Conservation (phyloP, 495 filamentous ascomycete species). For the Cenococcum geophilum region DNA sequence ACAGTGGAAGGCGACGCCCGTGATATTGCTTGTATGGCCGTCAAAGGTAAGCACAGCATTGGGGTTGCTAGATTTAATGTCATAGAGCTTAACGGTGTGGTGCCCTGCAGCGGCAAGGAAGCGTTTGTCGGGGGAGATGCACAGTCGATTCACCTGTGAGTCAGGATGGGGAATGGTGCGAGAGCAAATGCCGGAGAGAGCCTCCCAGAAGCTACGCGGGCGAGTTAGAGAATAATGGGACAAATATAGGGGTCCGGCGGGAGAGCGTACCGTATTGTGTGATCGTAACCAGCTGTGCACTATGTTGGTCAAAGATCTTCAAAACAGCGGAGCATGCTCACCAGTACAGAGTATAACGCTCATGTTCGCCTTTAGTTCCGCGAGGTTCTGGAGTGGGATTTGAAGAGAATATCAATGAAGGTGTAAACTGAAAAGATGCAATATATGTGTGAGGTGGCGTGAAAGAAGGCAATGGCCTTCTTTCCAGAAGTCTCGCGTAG, state of each 20-base stretch:
- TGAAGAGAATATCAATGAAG: too few species aligned
- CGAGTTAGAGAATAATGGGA: not conserved
- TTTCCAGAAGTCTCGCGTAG: too few species aligned
- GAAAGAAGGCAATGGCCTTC: too few species aligned
- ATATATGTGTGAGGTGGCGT: too few species aligned
- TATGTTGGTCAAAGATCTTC: slow-evolving; percentile 3
- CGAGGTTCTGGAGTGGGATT: not conserved
- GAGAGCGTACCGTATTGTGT: slow-evolving; percentile 79
- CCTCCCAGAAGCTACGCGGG: slow-evolving; percentile 83
- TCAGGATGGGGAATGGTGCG: slow-evolving; percentile 96
- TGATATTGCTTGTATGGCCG: slow-evolving; percentile 91
- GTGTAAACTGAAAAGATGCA: too few species aligned
- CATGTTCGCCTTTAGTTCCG: slow-evolving; percentile 44
- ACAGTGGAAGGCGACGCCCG: slow-evolving; percentile 93
- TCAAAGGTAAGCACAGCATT: slow-evolving; percentile 88
- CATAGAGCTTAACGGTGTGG: slow-evolving; percentile 92
- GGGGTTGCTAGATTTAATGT: slow-evolving; percentile 93
- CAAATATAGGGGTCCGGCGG: not conserved
- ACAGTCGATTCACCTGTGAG: slow-evolving; percentile 96
- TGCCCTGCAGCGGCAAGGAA: slow-evolving; percentile 93
- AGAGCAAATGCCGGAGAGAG: slow-evolving; percentile 93
- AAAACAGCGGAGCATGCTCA: slow-evolving; percentile 40
- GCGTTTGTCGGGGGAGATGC: slow-evolving; percentile 96
- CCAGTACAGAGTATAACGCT: slow-evolving; percentile 85
- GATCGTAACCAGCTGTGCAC: slow-evolving; percentile 84